phyloP scores from a whole-genome alignment of 805 yeast genomes.

The Priceomyces carsonii region DNA sequence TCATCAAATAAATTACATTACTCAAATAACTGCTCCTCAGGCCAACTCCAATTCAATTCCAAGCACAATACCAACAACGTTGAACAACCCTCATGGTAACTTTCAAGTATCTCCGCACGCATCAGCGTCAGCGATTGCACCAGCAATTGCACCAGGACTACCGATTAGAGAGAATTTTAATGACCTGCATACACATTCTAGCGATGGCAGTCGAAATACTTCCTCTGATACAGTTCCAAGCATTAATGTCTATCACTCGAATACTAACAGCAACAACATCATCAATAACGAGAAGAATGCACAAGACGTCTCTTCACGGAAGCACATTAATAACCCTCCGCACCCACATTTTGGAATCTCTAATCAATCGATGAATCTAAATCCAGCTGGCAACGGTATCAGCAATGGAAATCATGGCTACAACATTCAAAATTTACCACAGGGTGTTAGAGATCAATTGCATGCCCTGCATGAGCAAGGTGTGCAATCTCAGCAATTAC shows the following conservation, averaged over 20 bases:
- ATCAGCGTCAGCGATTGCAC: constrained; percentile 6
- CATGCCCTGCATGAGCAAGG: no score
- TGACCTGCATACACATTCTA: constrained; percentile 6
- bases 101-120: constrained; percentile 6
- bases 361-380: no score
- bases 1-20: constrained; percentile 30
- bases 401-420: no score
- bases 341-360: no score
- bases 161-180: constrained; percentile 1
- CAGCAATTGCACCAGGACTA: constrained; percentile 2
- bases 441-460: no score
- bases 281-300: no score
- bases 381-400: no score
- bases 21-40: constrained; percentile 25
- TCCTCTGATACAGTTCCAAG: constrained; percentile 9
- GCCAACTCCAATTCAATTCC: constrained; percentile 31
- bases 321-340: no score
- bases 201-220: constrained; percentile 8
- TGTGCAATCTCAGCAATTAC: no score
- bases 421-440: no score
- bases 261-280: no score
- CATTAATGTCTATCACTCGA: constrained; percentile 1
- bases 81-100: constrained; percentile 16
- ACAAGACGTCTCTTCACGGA: no score
- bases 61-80: constrained; percentile 41